Evolutionary conservation across 139 green algal species (phyloP).

Genomic region (Yamagishiella unicocca): DNA sequence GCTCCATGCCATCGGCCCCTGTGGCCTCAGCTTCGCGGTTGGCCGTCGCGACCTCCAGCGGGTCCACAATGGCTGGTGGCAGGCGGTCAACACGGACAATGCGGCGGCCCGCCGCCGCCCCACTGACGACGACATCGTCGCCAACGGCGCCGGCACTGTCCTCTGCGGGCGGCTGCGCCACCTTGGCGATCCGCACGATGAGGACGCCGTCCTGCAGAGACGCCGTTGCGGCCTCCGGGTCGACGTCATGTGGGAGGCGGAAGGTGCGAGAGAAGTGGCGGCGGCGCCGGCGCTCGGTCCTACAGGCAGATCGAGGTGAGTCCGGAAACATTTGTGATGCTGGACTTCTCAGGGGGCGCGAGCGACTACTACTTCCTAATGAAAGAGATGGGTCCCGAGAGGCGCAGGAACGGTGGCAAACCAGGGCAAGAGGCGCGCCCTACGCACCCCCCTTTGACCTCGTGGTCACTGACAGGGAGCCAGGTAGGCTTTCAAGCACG

Average conservation of each 20-base stretch:
- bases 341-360: too few relatives aligned
- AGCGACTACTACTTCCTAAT: too few relatives aligned
- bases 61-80: neutral
- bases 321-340: too few relatives aligned
- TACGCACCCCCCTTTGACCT: too few relatives aligned
- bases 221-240: neutral
- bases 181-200: constrained; percentile 30
- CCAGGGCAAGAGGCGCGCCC: too few relatives aligned
- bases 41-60: neutral
- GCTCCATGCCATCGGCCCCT: neutral
- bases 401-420: too few relatives aligned
- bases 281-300: constrained; percentile 33
- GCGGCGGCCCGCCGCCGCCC: neutral
- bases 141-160: neutral
- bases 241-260: constrained; percentile 33
- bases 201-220: constrained; percentile 26
- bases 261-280: constrained; percentile 45
- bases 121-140: neutral
- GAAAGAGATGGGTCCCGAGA: too few relatives aligned
- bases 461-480: too few relatives aligned
- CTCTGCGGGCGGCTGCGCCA: neutral
- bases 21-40: neutral
- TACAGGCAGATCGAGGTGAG: too few relatives aligned
- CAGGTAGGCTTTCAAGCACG: too few relatives aligned
- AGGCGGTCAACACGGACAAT: constrained; percentile 12